Evolutionary conservation across 75 land plant species (phyloP).

Genomic region (Cunninghamia lanceolata): DNA sequence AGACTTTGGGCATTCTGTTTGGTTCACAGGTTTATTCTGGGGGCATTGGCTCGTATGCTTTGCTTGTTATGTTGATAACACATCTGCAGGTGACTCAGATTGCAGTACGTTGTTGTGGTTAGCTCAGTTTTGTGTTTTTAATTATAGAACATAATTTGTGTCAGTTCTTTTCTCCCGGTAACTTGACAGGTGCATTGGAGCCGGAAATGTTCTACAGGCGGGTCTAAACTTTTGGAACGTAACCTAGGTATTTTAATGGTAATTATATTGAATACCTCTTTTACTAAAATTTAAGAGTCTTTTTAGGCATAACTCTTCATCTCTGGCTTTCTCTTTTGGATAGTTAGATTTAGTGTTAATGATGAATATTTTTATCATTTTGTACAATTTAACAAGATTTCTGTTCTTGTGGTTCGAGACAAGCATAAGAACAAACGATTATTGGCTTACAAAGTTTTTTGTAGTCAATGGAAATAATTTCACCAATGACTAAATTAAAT

Average conservation of each 20-base stretch:
- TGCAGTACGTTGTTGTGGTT: not conserved
- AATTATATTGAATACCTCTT: slow-evolving; percentile 13
- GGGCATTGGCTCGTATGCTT: slow-evolving; percentile 97
- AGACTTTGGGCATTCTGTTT: not conserved
- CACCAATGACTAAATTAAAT: not conserved
- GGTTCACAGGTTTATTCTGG: slow-evolving; percentile 84
- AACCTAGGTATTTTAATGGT: slow-evolving; percentile 91
- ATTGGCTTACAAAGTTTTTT: not conserved
- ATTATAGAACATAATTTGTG: not conserved
- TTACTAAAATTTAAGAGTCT: not conserved
- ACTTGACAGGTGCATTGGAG: slow-evolving; percentile 47
- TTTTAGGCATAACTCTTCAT: not conserved
- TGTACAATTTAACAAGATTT: not conserved
- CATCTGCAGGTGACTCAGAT: slow-evolving; percentile 60
- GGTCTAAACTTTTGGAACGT: slow-evolving; percentile 41
- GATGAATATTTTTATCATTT: not conserved
- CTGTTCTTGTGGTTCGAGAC: not conserved
- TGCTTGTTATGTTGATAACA: slow-evolving; percentile 84
- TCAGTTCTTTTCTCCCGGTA: not conserved
- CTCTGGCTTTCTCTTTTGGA: not conserved
- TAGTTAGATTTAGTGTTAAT: not conserved
- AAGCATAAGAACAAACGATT: not conserved
- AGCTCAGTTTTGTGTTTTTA: not conserved
- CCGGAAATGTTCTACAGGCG: slow-evolving; percentile 17
- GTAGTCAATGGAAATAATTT: not conserved